Base-by-base conservation (phyloP, 768 basidiomycete genomes). In the Fistulinella prunicolor region DNA sequence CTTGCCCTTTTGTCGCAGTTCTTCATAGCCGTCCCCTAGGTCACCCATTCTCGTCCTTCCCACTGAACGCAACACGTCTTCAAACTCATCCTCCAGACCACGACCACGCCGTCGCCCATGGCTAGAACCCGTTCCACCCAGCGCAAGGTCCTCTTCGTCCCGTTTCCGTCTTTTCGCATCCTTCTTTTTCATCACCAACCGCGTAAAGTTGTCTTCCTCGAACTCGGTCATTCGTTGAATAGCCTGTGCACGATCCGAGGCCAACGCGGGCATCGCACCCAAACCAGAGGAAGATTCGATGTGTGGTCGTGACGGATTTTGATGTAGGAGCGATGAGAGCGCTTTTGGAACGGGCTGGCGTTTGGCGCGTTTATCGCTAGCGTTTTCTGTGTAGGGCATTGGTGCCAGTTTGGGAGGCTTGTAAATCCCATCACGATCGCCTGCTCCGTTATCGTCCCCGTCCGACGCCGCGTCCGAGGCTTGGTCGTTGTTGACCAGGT, bases 181-280 rank as follows among this genome's bases (percentile, higher is more conserved):
- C 60, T 82, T 84, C 76, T 97, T 97, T 64, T 85, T 89, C 81
- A 94, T 85, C 50, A 94, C 76, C 44, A 97, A 60, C 38, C 95
- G 84, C 30, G 88, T 89, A 70, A 97, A 91, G 67, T 95, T 94
- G 38, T 91, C 91, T 64, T 95, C 93, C 70, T 98, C 95, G 65
- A 90, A 98, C 52, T 91, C 85, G 42, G 80, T 82, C 68, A 96
- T 80, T 6, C 82, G 79, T 55, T 82, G 79, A 46, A 97, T 76
- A 60, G 94, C 86, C 16, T 82, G 79, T 9, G 89, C 89, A 19
- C 93, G 86, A 21, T 77, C 77, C 10, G 77, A 75, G 9, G 72
- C 65, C 12, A 83, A 65, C 4, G 81, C 67, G 6, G 83, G 79
- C 22, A 77, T 76, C 16, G 75, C 73, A 12, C 89, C 85, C 8